These are phyloP conservation scores for Penicillium palitans DNA, from an alignment of 2,329 filamentous ascomycete species.

Conservation along the genomic window DNA sequence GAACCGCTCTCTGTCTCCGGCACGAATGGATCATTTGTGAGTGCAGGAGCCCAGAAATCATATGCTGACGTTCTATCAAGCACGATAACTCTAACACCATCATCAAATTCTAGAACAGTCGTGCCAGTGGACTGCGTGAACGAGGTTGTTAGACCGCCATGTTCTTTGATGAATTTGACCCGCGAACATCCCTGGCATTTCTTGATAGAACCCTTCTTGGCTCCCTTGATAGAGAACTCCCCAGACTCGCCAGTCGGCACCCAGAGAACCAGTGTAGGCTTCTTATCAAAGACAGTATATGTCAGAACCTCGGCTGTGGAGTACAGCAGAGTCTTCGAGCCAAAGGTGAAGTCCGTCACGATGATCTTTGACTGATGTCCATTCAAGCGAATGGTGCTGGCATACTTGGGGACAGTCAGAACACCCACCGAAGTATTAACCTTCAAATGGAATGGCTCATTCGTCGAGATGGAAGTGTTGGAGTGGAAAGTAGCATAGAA, in stretches of 20 bases:
- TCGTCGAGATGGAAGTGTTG: slow-evolving; percentile 53
- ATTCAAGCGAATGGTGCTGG: slow-evolving; percentile 53
- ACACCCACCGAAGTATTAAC: slow-evolving; percentile 58
- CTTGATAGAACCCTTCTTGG: slow-evolving; percentile 38
- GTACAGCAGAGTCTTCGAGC: slow-evolving; percentile 53
- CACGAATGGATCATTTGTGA: slow-evolving; percentile 51
- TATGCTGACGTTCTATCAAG: slow-evolving; percentile 58
- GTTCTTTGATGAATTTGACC: slow-evolving; percentile 46
- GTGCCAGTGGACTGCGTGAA: slow-evolving; percentile 54
- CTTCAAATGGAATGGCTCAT: slow-evolving; percentile 56
- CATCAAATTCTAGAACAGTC: slow-evolving; percentile 47
- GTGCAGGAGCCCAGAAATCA: slow-evolving; percentile 56
- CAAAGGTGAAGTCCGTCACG: slow-evolving; percentile 60
- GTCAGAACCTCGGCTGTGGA: slow-evolving; percentile 58
- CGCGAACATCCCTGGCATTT: slow-evolving; percentile 45
- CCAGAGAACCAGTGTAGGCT: slow-evolving; percentile 54
- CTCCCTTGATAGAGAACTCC: slow-evolving; percentile 53
- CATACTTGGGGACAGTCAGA: slow-evolving; percentile 56
- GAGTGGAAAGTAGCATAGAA: slow-evolving; percentile 62
- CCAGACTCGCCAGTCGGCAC: slow-evolving; percentile 56
- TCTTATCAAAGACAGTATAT: slow-evolving; percentile 51
- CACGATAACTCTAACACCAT: slow-evolving; percentile 53
- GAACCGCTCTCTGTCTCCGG: slow-evolving; percentile 49
- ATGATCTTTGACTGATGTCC: slow-evolving; percentile 64
- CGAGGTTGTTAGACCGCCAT: slow-evolving; percentile 45